These are phyloP conservation scores for Bruguiera parviflora DNA, from an alignment of 345 rosid species.

Conservation along the genomic window DNA sequence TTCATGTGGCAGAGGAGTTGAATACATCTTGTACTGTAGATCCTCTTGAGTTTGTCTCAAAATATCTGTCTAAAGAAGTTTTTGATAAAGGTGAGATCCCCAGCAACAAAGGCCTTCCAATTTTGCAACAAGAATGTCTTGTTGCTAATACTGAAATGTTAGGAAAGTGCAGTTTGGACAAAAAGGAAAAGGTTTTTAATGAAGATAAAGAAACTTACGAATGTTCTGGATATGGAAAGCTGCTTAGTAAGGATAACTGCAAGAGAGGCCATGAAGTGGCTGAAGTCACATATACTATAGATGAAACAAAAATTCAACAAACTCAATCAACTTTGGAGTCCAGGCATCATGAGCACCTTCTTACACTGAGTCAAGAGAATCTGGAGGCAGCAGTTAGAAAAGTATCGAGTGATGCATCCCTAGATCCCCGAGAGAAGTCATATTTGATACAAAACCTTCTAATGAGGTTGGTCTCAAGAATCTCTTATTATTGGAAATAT, in stretches of 20 bases:
- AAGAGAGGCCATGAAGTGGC: slow-evolving; percentile 23
- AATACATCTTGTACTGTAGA: slow-evolving; percentile 36
- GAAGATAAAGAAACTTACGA: slow-evolving; percentile 24
- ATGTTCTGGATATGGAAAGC: slow-evolving; percentile 28
- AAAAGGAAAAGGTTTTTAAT: slow-evolving; percentile 18
- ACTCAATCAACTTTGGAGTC: slow-evolving; percentile 27
- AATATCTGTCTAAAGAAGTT: slow-evolving; percentile 47
- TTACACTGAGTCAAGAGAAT: slow-evolving; percentile 54
- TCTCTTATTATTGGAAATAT: not conserved
- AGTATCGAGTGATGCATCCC: slow-evolving; percentile 59
- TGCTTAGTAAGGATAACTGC: slow-evolving; percentile 18
- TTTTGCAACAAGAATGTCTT: slow-evolving; percentile 11
- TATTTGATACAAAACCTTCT: slow-evolving; percentile 61
- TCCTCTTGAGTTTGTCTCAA: slow-evolving; percentile 58
- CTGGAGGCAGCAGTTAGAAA: slow-evolving; percentile 64
- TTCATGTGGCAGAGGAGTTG: slow-evolving; percentile 29
- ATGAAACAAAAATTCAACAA: slow-evolving; percentile 22
- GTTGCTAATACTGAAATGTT: slow-evolving; percentile 20
- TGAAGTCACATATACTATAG: slow-evolving; percentile 11
- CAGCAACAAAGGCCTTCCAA: slow-evolving; percentile 15
- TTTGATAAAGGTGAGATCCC: slow-evolving; percentile 25
- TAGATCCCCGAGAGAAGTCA: slow-evolving; percentile 60
- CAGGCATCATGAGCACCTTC: slow-evolving; percentile 30
- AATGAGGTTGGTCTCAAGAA: slow-evolving; percentile 50
- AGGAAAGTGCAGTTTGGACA: slow-evolving; percentile 16